A percentile compares a stretch with the other conserved stretches of the same genome.
phyloP scores from a whole-genome alignment of 2,329 filamentous ascomycete species.

The Aschersonia sp. region DNA sequence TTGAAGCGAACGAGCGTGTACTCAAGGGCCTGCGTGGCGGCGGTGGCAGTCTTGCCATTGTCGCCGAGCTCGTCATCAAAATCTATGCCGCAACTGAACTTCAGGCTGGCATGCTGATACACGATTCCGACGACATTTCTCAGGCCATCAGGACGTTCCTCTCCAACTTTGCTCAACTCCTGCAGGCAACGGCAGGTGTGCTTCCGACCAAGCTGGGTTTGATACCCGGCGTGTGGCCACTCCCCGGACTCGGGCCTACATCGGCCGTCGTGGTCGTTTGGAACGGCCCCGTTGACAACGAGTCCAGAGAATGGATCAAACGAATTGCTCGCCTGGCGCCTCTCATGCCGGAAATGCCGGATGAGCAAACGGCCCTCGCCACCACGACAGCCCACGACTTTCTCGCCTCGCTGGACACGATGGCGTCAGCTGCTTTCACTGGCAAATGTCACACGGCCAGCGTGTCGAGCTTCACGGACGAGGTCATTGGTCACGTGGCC shows the following conservation, averaged over 20 bases:
- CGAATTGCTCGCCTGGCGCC: not conserved
- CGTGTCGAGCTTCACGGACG: not conserved
- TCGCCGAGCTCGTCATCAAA: not conserved
- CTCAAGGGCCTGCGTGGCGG: not conserved
- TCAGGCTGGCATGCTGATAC: not conserved
- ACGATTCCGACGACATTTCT: not conserved
- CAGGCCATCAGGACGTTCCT: not conserved
- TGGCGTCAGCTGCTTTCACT: not conserved
- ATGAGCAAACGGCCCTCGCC: no score
- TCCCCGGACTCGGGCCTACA: not conserved
- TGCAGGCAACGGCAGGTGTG: not conserved
- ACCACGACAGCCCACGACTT: not conserved
- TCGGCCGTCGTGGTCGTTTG: not conserved
- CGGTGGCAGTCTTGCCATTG: not conserved
- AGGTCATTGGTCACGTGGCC: not conserved
- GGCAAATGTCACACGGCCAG: not conserved
- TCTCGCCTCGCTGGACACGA: not conserved
- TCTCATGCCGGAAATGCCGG: not conserved
- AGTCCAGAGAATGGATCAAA: not conserved
- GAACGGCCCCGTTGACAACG: not conserved
- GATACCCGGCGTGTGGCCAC: not conserved
- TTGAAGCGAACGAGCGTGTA: not conserved
- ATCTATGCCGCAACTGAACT: not conserved
- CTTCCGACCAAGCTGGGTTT: not conserved
- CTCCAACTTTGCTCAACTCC: not conserved